Conservation (phyloP, 805 yeast genomes). For the Kregervanrija fluxuum region DNA sequence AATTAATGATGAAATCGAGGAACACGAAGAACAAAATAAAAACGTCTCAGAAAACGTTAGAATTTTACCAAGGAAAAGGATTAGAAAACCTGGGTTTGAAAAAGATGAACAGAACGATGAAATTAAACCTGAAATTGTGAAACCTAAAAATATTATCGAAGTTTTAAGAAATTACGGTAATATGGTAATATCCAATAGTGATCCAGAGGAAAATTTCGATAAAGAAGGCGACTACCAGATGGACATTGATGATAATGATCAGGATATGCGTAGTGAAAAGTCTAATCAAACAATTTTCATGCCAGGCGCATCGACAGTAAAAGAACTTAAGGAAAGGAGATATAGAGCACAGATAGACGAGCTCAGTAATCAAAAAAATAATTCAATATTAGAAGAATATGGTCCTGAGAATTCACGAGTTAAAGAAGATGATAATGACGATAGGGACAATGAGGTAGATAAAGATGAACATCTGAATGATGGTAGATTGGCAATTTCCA, state of each 20-base stretch:
- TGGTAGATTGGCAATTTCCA: slow-evolving; percentile 24
- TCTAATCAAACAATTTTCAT: too few relatives aligned
- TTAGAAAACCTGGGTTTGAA: too few relatives aligned
- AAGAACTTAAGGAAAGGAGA: slow-evolving; percentile 7
- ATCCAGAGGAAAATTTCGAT: too few relatives aligned
- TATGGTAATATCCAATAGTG: too few relatives aligned
- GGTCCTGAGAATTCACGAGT: slow-evolving; percentile 9
- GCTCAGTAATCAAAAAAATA: neutral
- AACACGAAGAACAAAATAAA: neutral
- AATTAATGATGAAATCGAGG: neutral
- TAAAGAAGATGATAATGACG: slow-evolving; percentile 7
- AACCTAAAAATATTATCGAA: too few relatives aligned
- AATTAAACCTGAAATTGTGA: too few relatives aligned
- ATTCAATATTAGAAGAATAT: neutral
- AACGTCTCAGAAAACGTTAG: neutral
- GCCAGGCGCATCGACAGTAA: slow-evolving; percentile 1
- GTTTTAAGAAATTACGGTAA: too few relatives aligned
- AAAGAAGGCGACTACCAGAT: too few relatives aligned
- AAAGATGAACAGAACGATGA: too few relatives aligned
- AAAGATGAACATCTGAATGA: slow-evolving; percentile 18
- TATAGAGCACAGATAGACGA: slow-evolving; percentile 1
- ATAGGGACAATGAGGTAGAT: slow-evolving; percentile 13
- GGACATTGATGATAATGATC: too few relatives aligned
- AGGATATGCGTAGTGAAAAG: too few relatives aligned
- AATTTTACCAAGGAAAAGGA: neutral